A percentile compares a stretch with the other conserved stretches of the same genome.
Evolutionary conservation across 2,329 filamentous ascomycete genomes (phyloP).

Genomic region (Diaporthe sp.): DNA sequence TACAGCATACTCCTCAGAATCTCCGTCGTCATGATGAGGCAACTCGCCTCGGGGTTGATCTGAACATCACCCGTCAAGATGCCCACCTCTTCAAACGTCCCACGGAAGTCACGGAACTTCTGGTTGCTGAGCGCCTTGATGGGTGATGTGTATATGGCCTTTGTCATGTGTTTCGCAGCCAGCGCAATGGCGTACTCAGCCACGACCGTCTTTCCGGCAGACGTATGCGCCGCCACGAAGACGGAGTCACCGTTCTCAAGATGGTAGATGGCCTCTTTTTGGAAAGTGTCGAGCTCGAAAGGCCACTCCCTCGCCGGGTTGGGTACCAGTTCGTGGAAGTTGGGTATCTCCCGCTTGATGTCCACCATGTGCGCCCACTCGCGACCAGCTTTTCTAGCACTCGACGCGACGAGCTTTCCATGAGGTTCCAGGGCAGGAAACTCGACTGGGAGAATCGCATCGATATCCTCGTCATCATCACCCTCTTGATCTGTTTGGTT

Average conservation of each 20-base stretch:
- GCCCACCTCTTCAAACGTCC: constrained; percentile 93
- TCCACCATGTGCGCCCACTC: constrained; percentile 99
- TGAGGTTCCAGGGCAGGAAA: constrained; percentile 92
- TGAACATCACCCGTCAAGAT: constrained; percentile 98
- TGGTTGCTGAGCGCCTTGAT: constrained; percentile 99
- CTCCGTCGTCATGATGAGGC: constrained; percentile 99
- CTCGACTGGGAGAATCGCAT: constrained; percentile 89
- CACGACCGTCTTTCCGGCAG: constrained; percentile 97
- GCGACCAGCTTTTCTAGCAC: constrained; percentile 79
- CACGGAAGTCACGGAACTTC: constrained; percentile 95
- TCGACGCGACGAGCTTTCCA: constrained; percentile 78
- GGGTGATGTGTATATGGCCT: constrained; percentile 98
- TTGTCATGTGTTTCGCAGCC: constrained; percentile 98
- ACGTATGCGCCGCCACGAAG: constrained; percentile 97
- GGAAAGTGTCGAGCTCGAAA: constrained; percentile 97
- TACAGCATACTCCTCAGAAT: constrained; percentile 99
- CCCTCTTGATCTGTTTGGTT: constrained; percentile 52
- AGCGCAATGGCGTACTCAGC: constrained; percentile 98
- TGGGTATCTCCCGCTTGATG: constrained; percentile 91
- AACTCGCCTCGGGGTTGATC: constrained; percentile 97
- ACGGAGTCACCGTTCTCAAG: constrained; percentile 97
- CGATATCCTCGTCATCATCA: constrained; percentile 76
- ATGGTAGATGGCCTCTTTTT: constrained; percentile 98
- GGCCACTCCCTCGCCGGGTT: constrained; percentile 98
- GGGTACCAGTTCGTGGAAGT: constrained; percentile 92